Conservation (phyloP, 768 basidiomycete genomes). For the Zangia roseola region DNA sequence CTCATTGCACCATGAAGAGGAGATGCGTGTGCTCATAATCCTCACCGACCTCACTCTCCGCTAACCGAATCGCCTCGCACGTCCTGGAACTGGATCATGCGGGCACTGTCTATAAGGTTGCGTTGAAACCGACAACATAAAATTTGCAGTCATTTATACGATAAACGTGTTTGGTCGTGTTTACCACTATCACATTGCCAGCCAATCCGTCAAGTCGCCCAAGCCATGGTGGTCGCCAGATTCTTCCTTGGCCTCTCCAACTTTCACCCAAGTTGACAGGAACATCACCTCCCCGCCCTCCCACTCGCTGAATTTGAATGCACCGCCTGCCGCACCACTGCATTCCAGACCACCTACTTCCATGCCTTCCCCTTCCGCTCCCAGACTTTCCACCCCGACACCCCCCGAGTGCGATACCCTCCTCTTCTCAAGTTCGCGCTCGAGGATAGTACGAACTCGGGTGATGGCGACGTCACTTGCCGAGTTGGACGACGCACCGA, state of each 20-base stretch:
- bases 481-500: constrained; percentile 33
- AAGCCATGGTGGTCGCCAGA: constrained; percentile 36
- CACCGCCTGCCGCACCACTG: constrained; percentile 45
- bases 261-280: constrained; percentile 52
- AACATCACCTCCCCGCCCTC: constrained; percentile 80
- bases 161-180: constrained; percentile 28
- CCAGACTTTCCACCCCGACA: constrained; percentile 71
- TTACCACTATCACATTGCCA: constrained; percentile 43
- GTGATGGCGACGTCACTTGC: constrained; percentile 54
- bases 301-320: constrained; percentile 79
- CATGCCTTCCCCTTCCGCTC: constrained; percentile 60
- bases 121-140: constrained; percentile 31
- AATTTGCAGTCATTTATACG: constrained; percentile 11
- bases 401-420: constrained; percentile 60
- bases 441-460: constrained; percentile 74
- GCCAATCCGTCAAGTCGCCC: constrained; percentile 44
- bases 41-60: constrained; percentile 57
- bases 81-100: constrained; percentile 42
- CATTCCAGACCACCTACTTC: constrained; percentile 79
- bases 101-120: constrained; percentile 77
- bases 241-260: constrained; percentile 33
- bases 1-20: constrained; percentile 49
- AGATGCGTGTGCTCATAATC: constrained; percentile 61
- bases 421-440: constrained; percentile 83
- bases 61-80: constrained; percentile 68